Base-by-base conservation (phyloP, 306 rosid species). In the Pterocarpus santalinus region DNA sequence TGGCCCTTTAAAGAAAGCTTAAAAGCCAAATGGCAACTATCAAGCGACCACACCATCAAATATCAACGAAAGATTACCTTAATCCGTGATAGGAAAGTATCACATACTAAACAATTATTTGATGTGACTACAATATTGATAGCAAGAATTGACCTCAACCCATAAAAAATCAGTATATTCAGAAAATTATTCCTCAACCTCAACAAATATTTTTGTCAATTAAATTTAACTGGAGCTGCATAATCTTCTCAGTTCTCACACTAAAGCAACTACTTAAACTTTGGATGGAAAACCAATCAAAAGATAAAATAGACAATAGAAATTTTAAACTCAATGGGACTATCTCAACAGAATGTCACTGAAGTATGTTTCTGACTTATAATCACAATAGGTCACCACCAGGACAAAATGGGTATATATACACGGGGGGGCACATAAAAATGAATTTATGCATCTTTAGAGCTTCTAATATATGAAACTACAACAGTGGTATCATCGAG, bases 401-500 rank as follows among this genome's bases (percentile, higher is more conserved):
- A 7, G 33, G 65, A 80, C 65, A 69, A 80, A 80, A 80, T 36
- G 79, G 34, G 39, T 53, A 46, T 74, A 65, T 83, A 64, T 68
- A 80, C 73, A 63, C 61, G 2, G 57, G 46, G 38, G 5, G 55
- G 32, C 41, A 14, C 32, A 9, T 7, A 11, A 33, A 73, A 72
- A 78, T 30, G 72, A 63, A 64, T 35, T 83, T 84, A 88, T 2
- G 77, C 80, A 28, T 81, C 82, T 38, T 72, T 78, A 28, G 88
- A 81, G 57, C 86, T 22, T 1, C 82, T 70, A 62, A 95, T 88
- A 51, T 91, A 93, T 28, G 99, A 95, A 66, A 95, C 98, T 1
- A 95, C 93, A 46, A 92, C 99, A 0, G 99, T 95, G 34, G 94
- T 89, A 77, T 95, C 99, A 75, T 95, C 99, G 15, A 93, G 98